Evolutionary conservation across 2,329 filamentous ascomycete species (phyloP).

Genomic region (Epicoccum sorghinum): DNA sequence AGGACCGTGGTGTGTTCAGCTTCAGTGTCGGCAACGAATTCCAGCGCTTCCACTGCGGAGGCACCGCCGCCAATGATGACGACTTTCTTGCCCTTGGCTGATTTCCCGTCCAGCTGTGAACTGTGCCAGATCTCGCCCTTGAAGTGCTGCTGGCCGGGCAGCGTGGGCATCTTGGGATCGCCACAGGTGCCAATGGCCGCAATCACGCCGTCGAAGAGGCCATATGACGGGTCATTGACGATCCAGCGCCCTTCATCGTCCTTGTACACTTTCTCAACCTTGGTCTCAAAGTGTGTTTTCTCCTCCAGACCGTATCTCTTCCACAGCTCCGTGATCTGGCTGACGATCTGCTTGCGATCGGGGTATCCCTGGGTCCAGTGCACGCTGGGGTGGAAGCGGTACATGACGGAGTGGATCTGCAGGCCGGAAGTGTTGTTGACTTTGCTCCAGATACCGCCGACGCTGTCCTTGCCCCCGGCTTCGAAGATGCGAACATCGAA

Average conservation of each 20-base stretch:
- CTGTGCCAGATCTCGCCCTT: conserved; percentile 77
- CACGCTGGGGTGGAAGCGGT: conserved; percentile 82
- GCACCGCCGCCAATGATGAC: conserved; percentile 80
- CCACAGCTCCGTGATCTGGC: conserved; percentile 75
- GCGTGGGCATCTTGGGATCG: conserved; percentile 72
- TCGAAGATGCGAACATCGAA: conserved; percentile 85
- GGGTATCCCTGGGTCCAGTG: conserved; percentile 79
- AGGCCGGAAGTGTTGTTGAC: conserved; percentile 84
- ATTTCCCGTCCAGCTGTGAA: conserved; percentile 73
- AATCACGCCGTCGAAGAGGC: conserved; percentile 79
- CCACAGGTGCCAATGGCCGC: conserved; percentile 82
- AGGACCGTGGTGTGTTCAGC: conserved; percentile 75
- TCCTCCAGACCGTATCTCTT: conserved; percentile 73
- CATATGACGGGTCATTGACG: conserved; percentile 73
- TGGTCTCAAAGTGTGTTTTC: conserved; percentile 74
- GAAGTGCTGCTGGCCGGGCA: conserved; percentile 75
- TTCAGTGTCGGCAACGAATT: conserved; percentile 72
- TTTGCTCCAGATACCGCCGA: conserved; percentile 82
- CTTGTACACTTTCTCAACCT: conserved; percentile 72
- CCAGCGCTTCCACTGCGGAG: conserved; percentile 80
- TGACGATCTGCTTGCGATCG: conserved; percentile 74
- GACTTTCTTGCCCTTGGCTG: conserved; percentile 76
- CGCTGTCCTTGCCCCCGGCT: conserved; percentile 65
- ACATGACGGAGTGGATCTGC: conserved; percentile 87
- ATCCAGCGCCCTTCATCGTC: conserved; percentile 75